A percentile compares a stretch with the other conserved stretches of the same genome.
Evolutionary conservation across 2,329 filamentous ascomycete species (phyloP).

Genomic region (Cadophora malorum): DNA sequence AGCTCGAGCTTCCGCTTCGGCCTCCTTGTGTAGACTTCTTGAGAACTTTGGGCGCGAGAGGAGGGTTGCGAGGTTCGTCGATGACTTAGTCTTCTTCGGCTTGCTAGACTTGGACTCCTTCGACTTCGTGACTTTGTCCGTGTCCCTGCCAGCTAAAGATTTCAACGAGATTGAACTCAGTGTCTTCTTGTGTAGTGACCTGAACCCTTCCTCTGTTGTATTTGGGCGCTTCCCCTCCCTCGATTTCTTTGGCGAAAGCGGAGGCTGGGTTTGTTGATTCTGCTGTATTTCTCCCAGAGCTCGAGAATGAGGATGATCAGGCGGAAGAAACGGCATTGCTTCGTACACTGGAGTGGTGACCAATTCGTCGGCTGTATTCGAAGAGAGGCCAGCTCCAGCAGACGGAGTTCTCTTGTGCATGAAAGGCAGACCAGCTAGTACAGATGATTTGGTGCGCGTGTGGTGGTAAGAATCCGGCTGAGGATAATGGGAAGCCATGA

Average conservation of each 20-base stretch:
- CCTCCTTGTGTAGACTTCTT: constrained; percentile 65
- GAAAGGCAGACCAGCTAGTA: constrained; percentile 41
- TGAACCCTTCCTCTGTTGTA: constrained; percentile 42
- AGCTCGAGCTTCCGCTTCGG: constrained; percentile 55
- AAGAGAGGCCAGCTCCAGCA: constrained; percentile 37
- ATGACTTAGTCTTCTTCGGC: constrained; percentile 81
- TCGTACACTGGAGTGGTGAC: constrained; percentile 35
- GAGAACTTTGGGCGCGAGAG: constrained; percentile 77
- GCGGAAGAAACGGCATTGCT: constrained; percentile 47
- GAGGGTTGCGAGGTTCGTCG: constrained; percentile 79
- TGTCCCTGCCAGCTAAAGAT: constrained; percentile 49
- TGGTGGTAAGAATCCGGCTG: constrained; percentile 38
- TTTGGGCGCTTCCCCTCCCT: constrained; percentile 44
- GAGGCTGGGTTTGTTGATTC: constrained; percentile 54
- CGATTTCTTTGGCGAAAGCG: constrained; percentile 50
- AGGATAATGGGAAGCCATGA: constrained; percentile 42
- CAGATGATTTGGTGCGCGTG: constrained; percentile 45
- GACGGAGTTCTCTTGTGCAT: constrained; percentile 45
- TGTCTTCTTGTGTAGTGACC: constrained; percentile 53
- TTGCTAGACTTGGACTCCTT: constrained; percentile 59
- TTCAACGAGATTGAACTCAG: constrained; percentile 54
- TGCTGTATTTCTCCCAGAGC: constrained; percentile 64
- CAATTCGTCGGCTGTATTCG: constrained; percentile 34
- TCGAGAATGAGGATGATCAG: constrained; percentile 48
- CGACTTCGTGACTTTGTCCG: constrained; percentile 44